phyloP scores from a whole-genome alignment of 768 basidiomycete genomes.

The Phlebiopsis flavidoalba region DNA sequence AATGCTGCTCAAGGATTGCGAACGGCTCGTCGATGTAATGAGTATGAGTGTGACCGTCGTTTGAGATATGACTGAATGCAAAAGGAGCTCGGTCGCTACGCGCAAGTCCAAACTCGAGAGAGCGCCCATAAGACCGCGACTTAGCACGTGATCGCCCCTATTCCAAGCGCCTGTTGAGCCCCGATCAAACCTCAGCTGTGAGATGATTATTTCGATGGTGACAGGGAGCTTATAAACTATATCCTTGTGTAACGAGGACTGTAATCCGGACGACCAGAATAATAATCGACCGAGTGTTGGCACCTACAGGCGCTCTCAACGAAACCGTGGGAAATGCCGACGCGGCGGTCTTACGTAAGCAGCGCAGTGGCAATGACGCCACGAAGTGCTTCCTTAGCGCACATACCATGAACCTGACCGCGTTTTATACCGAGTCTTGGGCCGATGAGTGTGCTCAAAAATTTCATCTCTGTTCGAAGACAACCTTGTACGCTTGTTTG shows the following conservation, averaged over 20 bases:
- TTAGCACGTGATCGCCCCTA: not conserved
- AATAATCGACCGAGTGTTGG: not conserved
- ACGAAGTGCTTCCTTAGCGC: not conserved
- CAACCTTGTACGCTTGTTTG: not conserved
- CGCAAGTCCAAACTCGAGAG: conserved; percentile 1
- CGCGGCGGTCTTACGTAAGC: too few species aligned
- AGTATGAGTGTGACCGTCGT: not conserved
- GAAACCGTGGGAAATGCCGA: too few species aligned
- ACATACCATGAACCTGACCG: not conserved
- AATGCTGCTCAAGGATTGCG: not conserved
- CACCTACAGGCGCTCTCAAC: too few species aligned
- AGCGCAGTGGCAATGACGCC: not conserved
- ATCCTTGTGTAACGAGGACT: too few species aligned
- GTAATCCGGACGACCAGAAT: not conserved
- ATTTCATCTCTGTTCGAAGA: not conserved
- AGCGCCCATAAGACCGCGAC: conserved; percentile 1
- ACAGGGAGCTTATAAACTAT: not conserved
- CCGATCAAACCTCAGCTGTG: too few species aligned
- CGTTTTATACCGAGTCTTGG: not conserved
- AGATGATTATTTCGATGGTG: not conserved
- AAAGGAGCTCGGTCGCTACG: not conserved
- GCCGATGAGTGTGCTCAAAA: not conserved
- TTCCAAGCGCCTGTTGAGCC: not conserved
- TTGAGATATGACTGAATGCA: not conserved
- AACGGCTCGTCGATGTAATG: not conserved